Conservation (phyloP, 2,329 filamentous ascomycete species). For the Aspergillus sojae region DNA sequence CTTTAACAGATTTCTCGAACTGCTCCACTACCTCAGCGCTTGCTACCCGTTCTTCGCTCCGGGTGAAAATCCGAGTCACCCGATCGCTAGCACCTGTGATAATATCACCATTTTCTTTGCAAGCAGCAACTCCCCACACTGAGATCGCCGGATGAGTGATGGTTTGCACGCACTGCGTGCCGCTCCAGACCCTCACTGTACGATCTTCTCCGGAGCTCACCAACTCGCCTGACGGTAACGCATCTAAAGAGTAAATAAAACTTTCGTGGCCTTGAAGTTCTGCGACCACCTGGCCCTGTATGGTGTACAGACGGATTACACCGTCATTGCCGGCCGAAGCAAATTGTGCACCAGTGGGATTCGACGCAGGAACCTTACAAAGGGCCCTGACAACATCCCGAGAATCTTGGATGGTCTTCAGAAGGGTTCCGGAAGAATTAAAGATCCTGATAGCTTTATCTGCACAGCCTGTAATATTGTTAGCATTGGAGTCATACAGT, state of each 20-base stretch:
- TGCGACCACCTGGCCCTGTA: conserved; percentile 74
- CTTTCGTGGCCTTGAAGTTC: conserved; percentile 87
- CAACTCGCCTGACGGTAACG: conserved; percentile 79
- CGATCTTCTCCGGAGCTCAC: conserved; percentile 92
- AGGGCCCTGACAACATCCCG: conserved; percentile 87
- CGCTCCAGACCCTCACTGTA: conserved; percentile 88
- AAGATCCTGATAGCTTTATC: conserved; percentile 89
- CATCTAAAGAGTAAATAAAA: conserved; percentile 86
- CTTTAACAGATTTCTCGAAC: conserved; percentile 81
- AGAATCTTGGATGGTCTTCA: conserved; percentile 68
- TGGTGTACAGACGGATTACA: conserved; percentile 81
- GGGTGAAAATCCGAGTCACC: conserved; percentile 80
- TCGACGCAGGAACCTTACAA: conserved; percentile 73
- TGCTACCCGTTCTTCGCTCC: conserved; percentile 70
- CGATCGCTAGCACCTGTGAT: conserved; percentile 92
- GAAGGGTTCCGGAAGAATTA: conserved; percentile 64
- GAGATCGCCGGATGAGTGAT: conserved; percentile 97
- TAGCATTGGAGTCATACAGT: conserved; percentile 13
- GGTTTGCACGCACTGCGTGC: conserved; percentile 81
- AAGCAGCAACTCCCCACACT: conserved; percentile 90
- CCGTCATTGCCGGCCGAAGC: conserved; percentile 94
- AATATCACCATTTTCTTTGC: conserved; percentile 81
- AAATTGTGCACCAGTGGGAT: conserved; percentile 85
- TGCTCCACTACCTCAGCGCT: conserved; percentile 66
- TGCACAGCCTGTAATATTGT: conserved; percentile 66